Conservation (phyloP, 352 stramenopile genomes). For the Phytophthora quininea region DNA sequence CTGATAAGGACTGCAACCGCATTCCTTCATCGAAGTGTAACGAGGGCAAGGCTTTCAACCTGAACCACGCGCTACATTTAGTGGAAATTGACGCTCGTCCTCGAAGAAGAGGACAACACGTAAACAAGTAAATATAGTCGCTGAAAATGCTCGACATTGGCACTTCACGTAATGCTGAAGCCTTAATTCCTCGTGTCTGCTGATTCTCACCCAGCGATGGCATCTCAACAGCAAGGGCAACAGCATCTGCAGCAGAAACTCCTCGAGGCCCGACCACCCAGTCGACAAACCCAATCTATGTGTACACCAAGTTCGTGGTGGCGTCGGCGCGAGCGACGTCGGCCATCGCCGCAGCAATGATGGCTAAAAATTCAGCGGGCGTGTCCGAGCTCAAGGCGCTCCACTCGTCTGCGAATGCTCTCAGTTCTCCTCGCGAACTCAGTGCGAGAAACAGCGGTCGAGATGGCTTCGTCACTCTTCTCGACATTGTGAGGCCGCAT, state of each 20-base stretch:
- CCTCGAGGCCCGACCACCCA: conserved; percentile 21
- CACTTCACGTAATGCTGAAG: conserved; percentile 6
- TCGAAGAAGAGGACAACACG: too few species aligned
- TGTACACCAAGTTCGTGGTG: conserved; percentile 51
- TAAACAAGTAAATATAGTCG: conserved; percentile 15
- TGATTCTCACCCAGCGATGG: not conserved
- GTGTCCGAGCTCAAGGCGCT: conserved; percentile 43
- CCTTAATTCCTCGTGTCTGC: not conserved
- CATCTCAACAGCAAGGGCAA: not conserved
- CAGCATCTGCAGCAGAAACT: not conserved
- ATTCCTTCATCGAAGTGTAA: not conserved
- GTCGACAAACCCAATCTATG: conserved; percentile 50
- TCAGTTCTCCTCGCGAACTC: conserved; percentile 35
- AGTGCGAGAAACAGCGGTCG: conserved; percentile 19
- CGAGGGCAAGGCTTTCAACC: not conserved
- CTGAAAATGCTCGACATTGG: conserved; percentile 9
- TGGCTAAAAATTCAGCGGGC: conserved; percentile 37
- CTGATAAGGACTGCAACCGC: not conserved
- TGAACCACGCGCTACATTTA: not conserved
- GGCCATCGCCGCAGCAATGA: conserved; percentile 49
- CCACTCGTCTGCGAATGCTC: conserved; percentile 32
- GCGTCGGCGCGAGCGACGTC: conserved; percentile 53
- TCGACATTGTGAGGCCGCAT: conserved; percentile 29
- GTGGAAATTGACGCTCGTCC: not conserved
- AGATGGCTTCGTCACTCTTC: conserved; percentile 16